Base-by-base conservation (phyloP, 2,329 filamentous ascomycete genomes). In the Alternaria postmessia region DNA sequence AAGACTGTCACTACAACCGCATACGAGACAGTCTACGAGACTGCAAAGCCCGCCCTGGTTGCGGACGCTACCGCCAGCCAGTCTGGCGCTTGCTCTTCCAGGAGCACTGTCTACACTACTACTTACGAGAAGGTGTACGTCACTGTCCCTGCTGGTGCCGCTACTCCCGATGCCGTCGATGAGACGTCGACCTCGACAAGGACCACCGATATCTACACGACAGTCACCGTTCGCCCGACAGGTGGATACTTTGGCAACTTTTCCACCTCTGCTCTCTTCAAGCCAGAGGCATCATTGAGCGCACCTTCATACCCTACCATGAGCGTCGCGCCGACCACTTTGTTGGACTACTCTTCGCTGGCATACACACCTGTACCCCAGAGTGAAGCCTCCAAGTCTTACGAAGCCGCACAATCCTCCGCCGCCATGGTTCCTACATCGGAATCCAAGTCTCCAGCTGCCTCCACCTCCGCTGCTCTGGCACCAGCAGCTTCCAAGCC, bases 71-170 rank as follows among this genome's bases (percentile, higher is more conserved):
- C 46, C 41, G 34, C 24, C 53, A 52, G 46, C 55, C 49, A 54
- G 42, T 22, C 62, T 18, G 41, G 34, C 28, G 32, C 20, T 44
- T 64, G 62, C 52, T 48, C 41, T 1, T 32, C 60, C 24, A 59
- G 52, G 26, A 54, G 49, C n/a, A 72, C 63, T 26, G 62, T 71
- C 49, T 69, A 66, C 24, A 63, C 55, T 8, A 71, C 67, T 11
- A 57, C 51, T 9, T 53, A 52, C 24, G 68, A 71, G 48, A 71
- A 59, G 43, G 53, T 68, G 16, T 71, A 70, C 11, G 67, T 73
- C 46, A 75, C 71, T 14, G 66, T 75, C 41, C 63, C 67, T 7
- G 42, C 61, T 26, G 46, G 30, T 30, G 24, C 38, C 9, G 43
- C 43, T 16, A 43, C 51, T 38, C 49, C 53, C 26, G 65, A 67